Percentiles rank a stretch among this genome's conserved stretches.
Conservation (phyloP, 106 monocot genomes). For the Hemerocallis citrina region DNA sequence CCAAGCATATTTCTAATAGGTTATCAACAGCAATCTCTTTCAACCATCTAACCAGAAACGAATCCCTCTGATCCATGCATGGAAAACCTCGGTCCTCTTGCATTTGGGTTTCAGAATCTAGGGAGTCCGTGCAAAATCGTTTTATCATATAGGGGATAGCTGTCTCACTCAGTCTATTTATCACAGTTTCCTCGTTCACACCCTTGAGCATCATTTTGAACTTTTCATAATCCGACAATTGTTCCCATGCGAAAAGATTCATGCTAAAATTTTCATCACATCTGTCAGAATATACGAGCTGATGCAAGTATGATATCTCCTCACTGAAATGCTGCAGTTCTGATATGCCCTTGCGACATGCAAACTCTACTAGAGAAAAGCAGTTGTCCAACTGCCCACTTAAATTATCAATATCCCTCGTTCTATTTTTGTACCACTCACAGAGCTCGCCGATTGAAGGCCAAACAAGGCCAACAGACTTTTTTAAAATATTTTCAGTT, state of each 20-base stretch:
- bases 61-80: conserved; percentile 18
- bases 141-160: conserved; percentile 85
- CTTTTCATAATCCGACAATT: conserved; percentile 77
- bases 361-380: conserved; percentile 64
- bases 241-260: conserved; percentile 71
- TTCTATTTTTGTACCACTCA: conserved; percentile 77
- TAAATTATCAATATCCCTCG: conserved; percentile 76
- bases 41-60: conserved; percentile 74
- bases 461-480: conserved; percentile 50
- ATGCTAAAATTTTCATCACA: conserved; percentile 46
- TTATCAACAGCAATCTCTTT: conserved; percentile 74
- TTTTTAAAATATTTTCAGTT: conserved; percentile 71
- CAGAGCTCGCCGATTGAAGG: conserved; percentile 57
- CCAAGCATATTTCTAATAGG: conserved; percentile 62
- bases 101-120: conserved; percentile 6
- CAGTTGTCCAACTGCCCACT: conserved; percentile 92
- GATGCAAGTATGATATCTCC: conserved; percentile 64
- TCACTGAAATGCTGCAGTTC: conserved; percentile 66
- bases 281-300: conserved; percentile 55
- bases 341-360: conserved; percentile 53
- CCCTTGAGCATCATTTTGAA: conserved; percentile 75
- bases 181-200: conserved; percentile 42
- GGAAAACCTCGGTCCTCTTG: conserved; percentile 3
- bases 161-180: conserved; percentile 47
- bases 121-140: neutral